A percentile compares a stretch with the other conserved stretches of the same genome.
phyloP scores from a whole-genome alignment of 192 early-diverging fungal genomes.

The Umbelopsis sp. region DNA sequence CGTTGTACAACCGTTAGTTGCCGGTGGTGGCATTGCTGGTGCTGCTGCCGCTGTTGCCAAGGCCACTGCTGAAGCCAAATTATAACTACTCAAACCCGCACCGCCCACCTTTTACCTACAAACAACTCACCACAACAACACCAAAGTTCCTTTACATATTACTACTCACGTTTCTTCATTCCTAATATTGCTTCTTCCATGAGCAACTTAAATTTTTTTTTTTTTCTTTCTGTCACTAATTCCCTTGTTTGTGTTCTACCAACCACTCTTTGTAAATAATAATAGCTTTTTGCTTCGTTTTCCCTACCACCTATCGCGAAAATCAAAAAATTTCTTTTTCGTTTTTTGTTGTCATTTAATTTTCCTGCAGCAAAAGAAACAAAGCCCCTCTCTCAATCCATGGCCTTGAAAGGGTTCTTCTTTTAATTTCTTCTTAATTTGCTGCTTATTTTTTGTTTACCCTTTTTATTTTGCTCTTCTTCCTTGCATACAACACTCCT shows the following conservation, averaged over 20 bases:
- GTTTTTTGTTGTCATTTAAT: not conserved
- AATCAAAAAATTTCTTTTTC: not conserved
- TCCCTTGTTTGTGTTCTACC: no score
- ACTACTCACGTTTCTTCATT: no score
- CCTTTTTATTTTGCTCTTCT: not conserved
- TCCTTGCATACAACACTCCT: not conserved
- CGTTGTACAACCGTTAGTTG: conserved; percentile 2
- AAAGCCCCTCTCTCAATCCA: not conserved
- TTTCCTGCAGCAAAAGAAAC: not conserved
- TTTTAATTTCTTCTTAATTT: not conserved
- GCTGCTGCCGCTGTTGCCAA: conserved; percentile 17
- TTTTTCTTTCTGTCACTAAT: no score
- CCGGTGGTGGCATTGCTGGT: not conserved
- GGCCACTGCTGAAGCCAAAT: conserved; percentile 11
- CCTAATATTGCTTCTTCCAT: no score
- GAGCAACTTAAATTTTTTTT: no score
- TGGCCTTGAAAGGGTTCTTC: not conserved
- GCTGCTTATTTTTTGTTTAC: not conserved
- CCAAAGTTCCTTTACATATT: not conserved
- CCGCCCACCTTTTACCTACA: not conserved
- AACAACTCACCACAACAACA: not conserved
- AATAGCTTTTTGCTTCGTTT: not conserved
- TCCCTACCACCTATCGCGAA: not conserved
- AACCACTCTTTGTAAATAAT: no score
- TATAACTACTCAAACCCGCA: not conserved